A percentile compares a stretch with the other conserved stretches of the same genome.
These are phyloP conservation scores for Magnusiomyces ingens DNA, from an alignment of 1,139 yeast genomes.

Conservation along the genomic window DNA sequence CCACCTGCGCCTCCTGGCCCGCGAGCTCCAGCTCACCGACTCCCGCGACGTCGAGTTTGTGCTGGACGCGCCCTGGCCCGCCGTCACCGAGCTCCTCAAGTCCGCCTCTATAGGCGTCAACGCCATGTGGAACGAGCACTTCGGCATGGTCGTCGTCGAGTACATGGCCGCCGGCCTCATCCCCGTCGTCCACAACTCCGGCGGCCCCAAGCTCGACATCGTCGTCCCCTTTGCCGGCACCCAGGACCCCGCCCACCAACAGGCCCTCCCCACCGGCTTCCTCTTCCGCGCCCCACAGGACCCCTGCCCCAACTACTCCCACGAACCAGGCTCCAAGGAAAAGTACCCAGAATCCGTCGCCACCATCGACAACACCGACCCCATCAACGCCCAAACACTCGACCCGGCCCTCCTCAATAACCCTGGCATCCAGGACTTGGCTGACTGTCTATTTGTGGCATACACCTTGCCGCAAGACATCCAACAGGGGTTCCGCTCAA, in stretches of 20 bases:
- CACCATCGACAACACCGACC: constrained; percentile 29
- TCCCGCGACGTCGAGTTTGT: constrained; percentile 50
- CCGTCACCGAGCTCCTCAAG: constrained; percentile 50
- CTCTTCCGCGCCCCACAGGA: constrained; percentile 24
- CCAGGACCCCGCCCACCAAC: constrained; percentile 32
- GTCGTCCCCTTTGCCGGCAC: constrained; percentile 42
- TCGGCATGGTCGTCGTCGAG: constrained; percentile 96
- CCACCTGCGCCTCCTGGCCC: constrained; percentile 42
- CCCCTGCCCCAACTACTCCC: neutral
- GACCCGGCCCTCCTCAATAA: no score
- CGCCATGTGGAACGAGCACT: constrained; percentile 99
- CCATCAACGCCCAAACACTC: constrained; percentile 13
- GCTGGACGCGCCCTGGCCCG: constrained; percentile 67
- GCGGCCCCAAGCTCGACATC: constrained; percentile 89
- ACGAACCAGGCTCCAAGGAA: constrained; percentile 32
- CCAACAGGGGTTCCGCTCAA: constrained; percentile 41
- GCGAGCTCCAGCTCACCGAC: constrained; percentile 41
- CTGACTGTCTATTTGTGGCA: constrained; percentile 40
- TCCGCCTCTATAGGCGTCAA: constrained; percentile 72
- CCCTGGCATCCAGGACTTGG: constrained; percentile 23
- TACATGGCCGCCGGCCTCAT: constrained; percentile 80
- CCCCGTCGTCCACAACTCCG: constrained; percentile 88
- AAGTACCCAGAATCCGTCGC: constrained; percentile 4
- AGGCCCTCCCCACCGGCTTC: constrained; percentile 20
- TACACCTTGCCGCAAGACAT: constrained; percentile 38